Percentiles rank a stretch among this genome's conserved stretches.
These are phyloP conservation scores for Gossypioides kirkii DNA, from an alignment of 345 rosid genomes.

Conservation along the genomic window DNA sequence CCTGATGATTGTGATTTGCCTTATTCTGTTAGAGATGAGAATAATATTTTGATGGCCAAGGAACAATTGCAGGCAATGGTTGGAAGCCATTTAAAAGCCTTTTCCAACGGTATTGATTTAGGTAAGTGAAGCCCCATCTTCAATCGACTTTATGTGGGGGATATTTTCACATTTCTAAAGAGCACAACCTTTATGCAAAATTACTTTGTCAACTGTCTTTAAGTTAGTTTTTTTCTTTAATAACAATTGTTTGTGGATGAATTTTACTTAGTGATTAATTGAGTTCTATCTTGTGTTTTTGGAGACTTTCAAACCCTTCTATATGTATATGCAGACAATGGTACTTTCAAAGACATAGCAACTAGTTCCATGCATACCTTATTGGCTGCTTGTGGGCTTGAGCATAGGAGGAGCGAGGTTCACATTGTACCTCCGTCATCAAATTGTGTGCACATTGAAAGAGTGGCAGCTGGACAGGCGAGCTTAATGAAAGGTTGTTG, in stretches of 20 bases:
- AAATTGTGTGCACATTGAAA: slow-evolving; percentile 49
- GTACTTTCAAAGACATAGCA: slow-evolving; percentile 55
- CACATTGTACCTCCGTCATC: slow-evolving; percentile 47
- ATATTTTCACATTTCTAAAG: background rate
- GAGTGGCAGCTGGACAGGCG: slow-evolving; percentile 40
- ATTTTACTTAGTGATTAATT: background rate
- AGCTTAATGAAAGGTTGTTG: slow-evolving; percentile 81
- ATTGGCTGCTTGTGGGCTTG: slow-evolving; percentile 82
- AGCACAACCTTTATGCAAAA: too few species aligned
- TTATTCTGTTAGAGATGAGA: slow-evolving; percentile 29
- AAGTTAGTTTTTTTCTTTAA: too few species aligned
- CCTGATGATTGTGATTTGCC: slow-evolving; percentile 30
- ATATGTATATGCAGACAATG: slow-evolving; percentile 40
- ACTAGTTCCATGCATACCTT: slow-evolving; percentile 71
- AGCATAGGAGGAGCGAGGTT: slow-evolving; percentile 63
- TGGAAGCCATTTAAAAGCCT: slow-evolving; percentile 58
- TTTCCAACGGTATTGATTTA: slow-evolving; percentile 51
- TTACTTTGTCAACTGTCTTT: too few species aligned
- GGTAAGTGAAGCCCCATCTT: slow-evolving; percentile 39
- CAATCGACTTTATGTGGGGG: slow-evolving; percentile 8
- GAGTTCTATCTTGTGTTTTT: background rate
- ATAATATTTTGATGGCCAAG: slow-evolving; percentile 37
- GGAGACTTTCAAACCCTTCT: slow-evolving; percentile 8
- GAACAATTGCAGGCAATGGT: slow-evolving; percentile 75
- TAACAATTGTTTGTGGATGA: background rate